Conservation (phyloP, 176 grass and related monocot genomes). For the Oryza rufipogon region DNA sequence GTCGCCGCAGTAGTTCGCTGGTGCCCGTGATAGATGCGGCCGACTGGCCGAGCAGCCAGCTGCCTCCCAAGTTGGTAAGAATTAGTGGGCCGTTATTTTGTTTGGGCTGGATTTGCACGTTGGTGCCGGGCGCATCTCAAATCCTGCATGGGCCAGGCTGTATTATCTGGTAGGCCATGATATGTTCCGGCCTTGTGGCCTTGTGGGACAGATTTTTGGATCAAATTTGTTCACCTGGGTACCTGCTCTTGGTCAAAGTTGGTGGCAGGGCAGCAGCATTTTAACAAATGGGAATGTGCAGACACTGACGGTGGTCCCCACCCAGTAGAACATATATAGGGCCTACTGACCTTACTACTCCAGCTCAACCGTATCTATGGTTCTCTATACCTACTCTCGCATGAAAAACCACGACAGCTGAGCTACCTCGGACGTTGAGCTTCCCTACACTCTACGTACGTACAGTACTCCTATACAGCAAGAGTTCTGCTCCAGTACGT, state of each 20-base stretch:
- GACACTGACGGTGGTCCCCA: not conserved
- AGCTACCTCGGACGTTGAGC: not conserved
- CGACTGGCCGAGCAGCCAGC: not conserved
- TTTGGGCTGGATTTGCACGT: not conserved
- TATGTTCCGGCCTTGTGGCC: no score
- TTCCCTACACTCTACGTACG: not conserved
- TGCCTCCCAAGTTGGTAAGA: not conserved
- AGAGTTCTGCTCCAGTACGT: not conserved
- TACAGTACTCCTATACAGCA: no score
- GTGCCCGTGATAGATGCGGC: slow-evolving; percentile 10
- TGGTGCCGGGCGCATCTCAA: not conserved
- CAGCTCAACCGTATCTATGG: not conserved
- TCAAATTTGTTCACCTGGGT: not conserved
- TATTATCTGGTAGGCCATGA: not conserved
- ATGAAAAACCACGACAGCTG: not conserved
- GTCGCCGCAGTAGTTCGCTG: not conserved
- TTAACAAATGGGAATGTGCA: not conserved
- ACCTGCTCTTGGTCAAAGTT: not conserved
- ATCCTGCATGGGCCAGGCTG: not conserved
- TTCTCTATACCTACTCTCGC: not conserved
- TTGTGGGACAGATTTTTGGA: not conserved
- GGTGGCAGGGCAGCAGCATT: not conserved
- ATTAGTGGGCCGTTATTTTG: not conserved
- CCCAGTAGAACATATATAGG: not conserved
- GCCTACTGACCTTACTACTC: not conserved